A percentile compares a stretch with the other conserved stretches of the same genome.
These are phyloP conservation scores for Kwoniella sp. DNA, from an alignment of 768 basidiomycete species.

Conservation along the genomic window DNA sequence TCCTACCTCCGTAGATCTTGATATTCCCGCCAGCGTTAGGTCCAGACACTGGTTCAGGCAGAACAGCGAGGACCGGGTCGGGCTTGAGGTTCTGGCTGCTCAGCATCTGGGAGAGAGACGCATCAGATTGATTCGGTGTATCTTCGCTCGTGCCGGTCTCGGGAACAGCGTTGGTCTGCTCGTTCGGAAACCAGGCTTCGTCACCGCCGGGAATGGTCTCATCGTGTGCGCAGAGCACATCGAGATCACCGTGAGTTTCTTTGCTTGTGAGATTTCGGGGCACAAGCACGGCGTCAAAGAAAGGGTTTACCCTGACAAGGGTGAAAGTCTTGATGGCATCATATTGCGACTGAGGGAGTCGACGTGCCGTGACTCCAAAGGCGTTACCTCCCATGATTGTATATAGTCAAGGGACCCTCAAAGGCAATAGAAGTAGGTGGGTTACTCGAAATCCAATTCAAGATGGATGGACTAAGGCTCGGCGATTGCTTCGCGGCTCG, in stretches of 20 bases:
- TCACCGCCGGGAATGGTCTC: slow-evolving; percentile 5
- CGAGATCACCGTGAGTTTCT: slow-evolving; percentile 43
- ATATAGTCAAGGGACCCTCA: not conserved
- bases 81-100: no score
- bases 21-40: slow-evolving; percentile 1
- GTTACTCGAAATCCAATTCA: not conserved
- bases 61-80: not conserved
- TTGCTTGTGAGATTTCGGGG: slow-evolving; percentile 25
- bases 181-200: slow-evolving; percentile 7
- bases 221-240: slow-evolving; percentile 24
- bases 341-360: slow-evolving; percentile 30
- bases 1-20: slow-evolving; percentile 18
- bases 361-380: slow-evolving; percentile 28
- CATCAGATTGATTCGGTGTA: no score
- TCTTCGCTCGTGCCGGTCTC: no score
- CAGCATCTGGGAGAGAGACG: no score
- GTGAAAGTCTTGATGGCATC: slow-evolving; percentile 13
- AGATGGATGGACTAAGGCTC: no score
- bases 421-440: no score
- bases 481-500: no score
- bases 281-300: slow-evolving; percentile 10
- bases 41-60: slow-evolving; percentile 3
- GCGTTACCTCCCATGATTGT: slow-evolving; percentile 41
- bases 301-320: slow-evolving; percentile 1
- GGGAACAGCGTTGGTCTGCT: not conserved